Evolutionary conservation across 352 stramenopile species (phyloP), one percentile per base, ranked within the genome.

Genomic region (Thalassiosira mediterranea): DNA sequence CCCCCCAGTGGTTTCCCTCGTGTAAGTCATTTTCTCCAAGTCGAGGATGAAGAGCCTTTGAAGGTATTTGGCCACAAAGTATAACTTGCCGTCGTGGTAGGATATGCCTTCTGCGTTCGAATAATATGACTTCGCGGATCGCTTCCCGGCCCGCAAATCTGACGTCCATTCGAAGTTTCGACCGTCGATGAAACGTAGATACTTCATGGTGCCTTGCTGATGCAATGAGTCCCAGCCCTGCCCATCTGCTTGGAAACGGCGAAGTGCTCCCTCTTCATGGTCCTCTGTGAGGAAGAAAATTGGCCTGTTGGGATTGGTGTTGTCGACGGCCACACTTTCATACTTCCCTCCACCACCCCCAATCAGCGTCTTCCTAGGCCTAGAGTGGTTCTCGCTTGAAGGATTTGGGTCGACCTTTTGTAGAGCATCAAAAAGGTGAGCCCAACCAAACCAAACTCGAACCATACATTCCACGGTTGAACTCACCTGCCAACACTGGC

Each of bases 271-370:
- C 10, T 63, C 17, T 23, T 46, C 42, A 19, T 58, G 15, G 64
- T 89, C 78, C 67, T 87, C 75, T 1, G 81, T 87, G 15, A 71
- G 52, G 75, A 84, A 89, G 60, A 86, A 87, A 10, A 63, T 32
- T 23, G 81, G 78, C 2, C 7, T 21, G 15, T 38, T 46, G 8
- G 19, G 1, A 61, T 84, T 73, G 23, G 49, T 56, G 29, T 72
- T 54, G 53, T 89, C 81, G 47, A 75, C 63, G 29, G 67, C 73
- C 62, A 77, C 69, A 56, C 47, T 59, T 32, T 79, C 59, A 31
- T 52, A 66, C 17, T 62, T 34, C 17, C 70, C 70, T 34, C 70
- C 70, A 1, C 3, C 34, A 47, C 38, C 70, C 26, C 70, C 70
- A 4, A 79, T 17, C 34, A 49, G 17, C 3, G 73, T 82, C 51